These are phyloP conservation scores for barley (Hordeum vulgare) DNA, from an alignment of 176 grass and related monocot genomes.

Conservation along the genomic window MorexV3_pseudomolecules_assembly NC_058524.1:136853336-136853835, in stretches of 20 bases:
- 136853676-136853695: conserved; percentile 65
- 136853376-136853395: not conserved
- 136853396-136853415: not conserved
- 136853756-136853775: not conserved
- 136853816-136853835: conserved; percentile 3
- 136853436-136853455: not conserved
- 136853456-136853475: not conserved
- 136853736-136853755: not conserved
- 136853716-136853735: conserved; percentile 28
- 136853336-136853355: not conserved
- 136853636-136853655: conserved; percentile 65
- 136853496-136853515: not conserved
- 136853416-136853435: too few species aligned
- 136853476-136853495: too few species aligned
- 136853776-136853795: conserved; percentile 9
- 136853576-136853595: conserved; percentile 88
- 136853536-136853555: not conserved
- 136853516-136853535: not conserved
- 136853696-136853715: conserved; percentile 48
- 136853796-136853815: not conserved
- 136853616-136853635: conserved; percentile 63
- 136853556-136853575: conserved; percentile 82
- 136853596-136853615: conserved; percentile 72
- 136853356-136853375: not conserved
- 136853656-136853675: conserved; percentile 64